Evolutionary conservation across 192 early-diverging fungal genomes (phyloP).

Genomic region (Phlyctochytrium bullatum): DNA sequence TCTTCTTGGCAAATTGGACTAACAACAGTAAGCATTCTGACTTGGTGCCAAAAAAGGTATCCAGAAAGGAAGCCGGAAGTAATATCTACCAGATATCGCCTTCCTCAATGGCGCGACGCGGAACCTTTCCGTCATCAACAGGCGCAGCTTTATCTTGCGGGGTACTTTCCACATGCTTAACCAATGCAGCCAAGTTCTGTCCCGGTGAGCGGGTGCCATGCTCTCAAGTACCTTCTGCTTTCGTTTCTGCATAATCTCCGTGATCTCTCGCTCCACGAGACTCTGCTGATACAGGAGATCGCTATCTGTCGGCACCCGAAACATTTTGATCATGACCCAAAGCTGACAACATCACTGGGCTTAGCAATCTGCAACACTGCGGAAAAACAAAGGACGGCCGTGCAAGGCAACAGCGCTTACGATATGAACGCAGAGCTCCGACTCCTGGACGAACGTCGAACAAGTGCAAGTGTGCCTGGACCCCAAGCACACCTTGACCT

Average conservation of each 20-base stretch:
- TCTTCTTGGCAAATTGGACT: slow-evolving; percentile 54
- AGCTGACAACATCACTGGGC: slow-evolving; percentile 22
- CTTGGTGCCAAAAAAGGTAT: not conserved
- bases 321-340: slow-evolving; percentile 52
- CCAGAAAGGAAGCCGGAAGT: not conserved
- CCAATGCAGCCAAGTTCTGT: not conserved
- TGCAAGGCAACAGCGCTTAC: slow-evolving; percentile 22
- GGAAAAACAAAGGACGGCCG: slow-evolving; percentile 17
- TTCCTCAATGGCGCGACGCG: slow-evolving; percentile 33
- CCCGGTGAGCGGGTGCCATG: not conserved
- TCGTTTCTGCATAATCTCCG: slow-evolving; percentile 31
- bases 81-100: slow-evolving; percentile 39
- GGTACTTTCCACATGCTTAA: not conserved
- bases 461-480: slow-evolving; percentile 39
- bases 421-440: slow-evolving; percentile 42
- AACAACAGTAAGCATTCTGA: not conserved
- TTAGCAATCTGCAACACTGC: slow-evolving; percentile 2
- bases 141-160: not conserved
- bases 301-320: slow-evolving; percentile 28
- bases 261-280: slow-evolving; percentile 45
- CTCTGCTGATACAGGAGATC: slow-evolving; percentile 42
- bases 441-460: slow-evolving; percentile 19
- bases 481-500: slow-evolving; percentile 42
- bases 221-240: slow-evolving; percentile 11
- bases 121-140: slow-evolving; percentile 7